These are phyloP conservation scores for Aphanocladium album DNA, from an alignment of 2,329 filamentous ascomycete species.

Conservation along the genomic window DNA sequence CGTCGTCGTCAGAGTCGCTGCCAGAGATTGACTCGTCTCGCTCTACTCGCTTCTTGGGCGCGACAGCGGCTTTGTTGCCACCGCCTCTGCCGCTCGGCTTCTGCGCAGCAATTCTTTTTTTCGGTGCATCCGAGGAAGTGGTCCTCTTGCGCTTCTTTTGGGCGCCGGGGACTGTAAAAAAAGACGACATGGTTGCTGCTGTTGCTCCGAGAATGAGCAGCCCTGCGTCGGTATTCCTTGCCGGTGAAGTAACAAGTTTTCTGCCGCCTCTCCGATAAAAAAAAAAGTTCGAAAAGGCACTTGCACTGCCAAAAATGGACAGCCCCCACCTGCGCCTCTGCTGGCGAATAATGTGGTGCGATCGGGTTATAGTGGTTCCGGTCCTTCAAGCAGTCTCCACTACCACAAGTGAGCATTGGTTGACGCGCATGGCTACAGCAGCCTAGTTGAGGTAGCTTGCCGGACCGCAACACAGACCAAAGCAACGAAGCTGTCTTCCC, in stretches of 20 bases:
- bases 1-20: slow-evolving; percentile 69
- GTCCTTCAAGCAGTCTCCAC: slow-evolving; percentile 4
- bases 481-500: slow-evolving; percentile 15
- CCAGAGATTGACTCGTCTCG: slow-evolving; percentile 78
- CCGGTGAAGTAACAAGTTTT: slow-evolving; percentile 23
- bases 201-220: slow-evolving; percentile 3
- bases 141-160: slow-evolving; percentile 86
- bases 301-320: slow-evolving; percentile 16
- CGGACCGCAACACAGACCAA: slow-evolving; percentile 11
- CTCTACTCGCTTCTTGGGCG: slow-evolving; percentile 43
- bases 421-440: slow-evolving; percentile 19
- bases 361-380: slow-evolving; percentile 29
- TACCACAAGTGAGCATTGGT: background rate
- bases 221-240: slow-evolving; percentile 21
- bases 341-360: slow-evolving; percentile 21
- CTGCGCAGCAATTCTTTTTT: slow-evolving; percentile 52
- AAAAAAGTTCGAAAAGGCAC: slow-evolving; percentile 34
- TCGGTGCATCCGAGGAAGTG: slow-evolving; percentile 48
- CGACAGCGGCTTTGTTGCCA: slow-evolving; percentile 30
- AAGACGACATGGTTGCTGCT: slow-evolving; percentile 71
- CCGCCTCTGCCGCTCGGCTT: slow-evolving; percentile 28
- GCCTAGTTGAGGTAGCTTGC: slow-evolving; percentile 14
- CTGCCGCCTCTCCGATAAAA: slow-evolving; percentile 19
- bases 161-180: slow-evolving; percentile 84
- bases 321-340: slow-evolving; percentile 14